Percentiles rank a stretch among this genome's conserved stretches.
phyloP scores from a whole-genome alignment of 2,329 filamentous ascomycete genomes.

The Microdochium paspali region DNA sequence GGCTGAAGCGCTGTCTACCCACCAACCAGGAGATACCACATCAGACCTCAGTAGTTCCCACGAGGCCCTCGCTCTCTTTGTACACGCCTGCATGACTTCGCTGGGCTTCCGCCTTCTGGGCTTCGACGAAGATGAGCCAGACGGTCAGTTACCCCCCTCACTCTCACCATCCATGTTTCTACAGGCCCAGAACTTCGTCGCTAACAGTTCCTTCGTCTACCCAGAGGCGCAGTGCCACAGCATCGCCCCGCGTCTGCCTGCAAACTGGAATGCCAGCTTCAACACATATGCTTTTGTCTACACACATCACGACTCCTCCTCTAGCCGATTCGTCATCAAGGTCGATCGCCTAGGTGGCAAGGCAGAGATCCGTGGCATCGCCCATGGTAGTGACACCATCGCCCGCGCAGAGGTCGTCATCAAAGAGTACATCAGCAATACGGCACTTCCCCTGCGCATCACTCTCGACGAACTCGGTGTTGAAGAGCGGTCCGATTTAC shows the following conservation, averaged over 20 bases:
- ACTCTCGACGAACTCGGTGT: conserved; percentile 25
- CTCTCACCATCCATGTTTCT: not conserved
- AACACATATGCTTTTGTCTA: conserved; percentile 77
- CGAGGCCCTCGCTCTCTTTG: conserved; percentile 75
- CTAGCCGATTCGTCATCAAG: conserved; percentile 76
- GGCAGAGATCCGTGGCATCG: conserved; percentile 74
- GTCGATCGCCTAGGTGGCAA: conserved; percentile 74
- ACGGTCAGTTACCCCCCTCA: conserved; percentile 39
- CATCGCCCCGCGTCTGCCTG: conserved; percentile 55
- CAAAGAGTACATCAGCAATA: conserved; percentile 64
- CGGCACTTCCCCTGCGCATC: conserved; percentile 47
- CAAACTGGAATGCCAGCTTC: conserved; percentile 69
- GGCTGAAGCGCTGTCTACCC: conserved; percentile 50
- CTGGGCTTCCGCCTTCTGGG: conserved; percentile 75
- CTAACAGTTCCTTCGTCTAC: conserved; percentile 6
- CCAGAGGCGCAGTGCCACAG: conserved; percentile 47
- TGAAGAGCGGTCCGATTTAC: conserved; percentile 41
- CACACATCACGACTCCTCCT: conserved; percentile 66
- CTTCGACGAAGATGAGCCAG: conserved; percentile 71
- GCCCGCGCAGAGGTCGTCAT: conserved; percentile 65
- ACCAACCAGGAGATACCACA: conserved; percentile 39
- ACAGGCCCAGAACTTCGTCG: not conserved
- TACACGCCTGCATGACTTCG: conserved; percentile 73
- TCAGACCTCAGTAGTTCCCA: conserved; percentile 61
- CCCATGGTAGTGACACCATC: conserved; percentile 71